Percentiles rank a stretch among this genome's conserved stretches.
Evolutionary conservation across 306 rosid genomes (phyloP).

Genomic region (Malus orientalis): DNA sequence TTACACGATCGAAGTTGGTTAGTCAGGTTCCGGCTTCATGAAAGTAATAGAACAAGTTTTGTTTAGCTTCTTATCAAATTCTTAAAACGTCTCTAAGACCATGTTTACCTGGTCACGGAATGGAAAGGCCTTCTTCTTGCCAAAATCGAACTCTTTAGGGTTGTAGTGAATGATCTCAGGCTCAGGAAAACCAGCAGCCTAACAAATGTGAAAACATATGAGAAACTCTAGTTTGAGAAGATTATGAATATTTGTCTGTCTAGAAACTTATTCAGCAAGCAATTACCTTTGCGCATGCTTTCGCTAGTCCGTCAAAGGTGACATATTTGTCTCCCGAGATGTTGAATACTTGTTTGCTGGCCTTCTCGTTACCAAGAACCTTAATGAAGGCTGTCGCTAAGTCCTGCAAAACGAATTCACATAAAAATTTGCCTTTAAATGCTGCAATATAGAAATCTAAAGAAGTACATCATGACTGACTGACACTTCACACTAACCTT

Average conservation of each 20-base stretch:
- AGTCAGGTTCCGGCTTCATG: not conserved
- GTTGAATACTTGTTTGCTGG: constrained; percentile 88
- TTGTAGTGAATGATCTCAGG: constrained; percentile 90
- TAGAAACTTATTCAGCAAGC: not conserved
- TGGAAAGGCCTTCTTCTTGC: constrained; percentile 90
- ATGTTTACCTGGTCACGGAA: constrained; percentile 83
- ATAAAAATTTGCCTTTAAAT: not conserved
- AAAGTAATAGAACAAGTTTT: no score
- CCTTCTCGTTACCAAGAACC: constrained; percentile 86
- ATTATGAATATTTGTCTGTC: not conserved
- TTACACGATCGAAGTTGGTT: not conserved
- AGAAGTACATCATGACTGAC: not conserved
- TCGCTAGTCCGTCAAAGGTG: constrained; percentile 89
- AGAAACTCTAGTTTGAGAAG: not conserved
- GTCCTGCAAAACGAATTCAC: constrained; percentile 51
- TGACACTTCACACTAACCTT: constrained; percentile 36
- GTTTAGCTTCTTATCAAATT: not conserved
- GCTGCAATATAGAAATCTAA: not conserved
- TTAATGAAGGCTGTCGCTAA: constrained; percentile 67
- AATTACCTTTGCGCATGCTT: constrained; percentile 90
- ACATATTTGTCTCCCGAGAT: constrained; percentile 88
- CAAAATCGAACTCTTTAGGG: constrained; percentile 86
- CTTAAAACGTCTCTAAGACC: not conserved
- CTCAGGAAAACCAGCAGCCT: constrained; percentile 95
- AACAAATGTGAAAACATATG: constrained; percentile 4